phyloP scores from a whole-genome alignment of 495 filamentous ascomycete species.

The Tuber brumale region DNA sequence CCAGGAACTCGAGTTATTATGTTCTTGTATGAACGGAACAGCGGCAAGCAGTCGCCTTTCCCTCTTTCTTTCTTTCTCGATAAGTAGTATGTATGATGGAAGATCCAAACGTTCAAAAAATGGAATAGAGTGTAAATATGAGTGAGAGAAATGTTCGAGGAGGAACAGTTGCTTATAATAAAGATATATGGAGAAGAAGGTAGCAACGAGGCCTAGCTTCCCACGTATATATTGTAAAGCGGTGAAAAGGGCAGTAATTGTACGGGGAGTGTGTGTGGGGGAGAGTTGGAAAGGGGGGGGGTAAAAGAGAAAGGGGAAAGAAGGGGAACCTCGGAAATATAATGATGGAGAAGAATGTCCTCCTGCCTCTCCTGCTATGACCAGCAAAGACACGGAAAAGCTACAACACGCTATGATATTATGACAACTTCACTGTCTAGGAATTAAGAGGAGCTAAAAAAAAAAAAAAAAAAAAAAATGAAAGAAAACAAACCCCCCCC shows the following conservation, averaged over 20 bases:
- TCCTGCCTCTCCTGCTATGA: not conserved
- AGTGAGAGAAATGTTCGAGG: not conserved
- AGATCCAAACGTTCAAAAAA: not conserved
- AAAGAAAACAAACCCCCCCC: not conserved
- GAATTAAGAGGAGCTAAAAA: not conserved
- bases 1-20: constrained; percentile 2
- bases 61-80: not conserved
- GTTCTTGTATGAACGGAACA: not conserved
- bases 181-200: not conserved
- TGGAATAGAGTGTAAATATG: not conserved
- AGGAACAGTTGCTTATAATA: not conserved
- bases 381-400: not conserved
- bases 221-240: not conserved
- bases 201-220: not conserved
- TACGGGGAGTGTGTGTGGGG: not conserved
- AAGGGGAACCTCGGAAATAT: constrained; percentile 3
- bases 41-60: not conserved
- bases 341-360: not conserved
- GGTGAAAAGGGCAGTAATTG: not conserved
- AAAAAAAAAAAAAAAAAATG: not conserved
- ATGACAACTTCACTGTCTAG: not conserved
- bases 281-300: not conserved
- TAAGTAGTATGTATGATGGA: not conserved
- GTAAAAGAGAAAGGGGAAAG: not conserved
- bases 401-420: constrained; percentile 1